Evolutionary conservation across 345 rosid species (phyloP).

Genomic region (Draba incana): DNA sequence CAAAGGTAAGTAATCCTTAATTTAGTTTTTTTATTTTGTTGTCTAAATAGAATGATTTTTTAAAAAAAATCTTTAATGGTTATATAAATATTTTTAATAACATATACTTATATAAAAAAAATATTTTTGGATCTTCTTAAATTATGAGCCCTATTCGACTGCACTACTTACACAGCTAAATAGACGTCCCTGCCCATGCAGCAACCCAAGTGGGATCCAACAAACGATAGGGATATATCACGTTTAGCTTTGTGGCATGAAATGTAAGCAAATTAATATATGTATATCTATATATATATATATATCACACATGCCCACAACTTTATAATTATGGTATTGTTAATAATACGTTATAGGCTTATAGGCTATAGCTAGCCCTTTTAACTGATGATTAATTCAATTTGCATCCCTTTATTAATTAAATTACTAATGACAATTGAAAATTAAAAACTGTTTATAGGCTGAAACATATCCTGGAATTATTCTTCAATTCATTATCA

Average conservation of each 20-base stretch:
- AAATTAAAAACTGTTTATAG: not conserved
- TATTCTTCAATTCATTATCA: too few relatives aligned
- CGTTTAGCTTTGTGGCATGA: conserved; percentile 37
- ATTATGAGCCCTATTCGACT: too few relatives aligned
- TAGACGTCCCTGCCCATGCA: too few relatives aligned
- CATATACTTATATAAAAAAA: too few relatives aligned
- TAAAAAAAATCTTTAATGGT: too few relatives aligned
- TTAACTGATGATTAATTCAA: not conserved
- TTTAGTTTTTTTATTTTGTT: too few relatives aligned
- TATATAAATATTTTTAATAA: too few relatives aligned
- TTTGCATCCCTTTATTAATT: conserved; percentile 7
- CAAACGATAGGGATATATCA: conserved; percentile 35
- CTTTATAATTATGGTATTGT: conserved; percentile 24
- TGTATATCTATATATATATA: not conserved
- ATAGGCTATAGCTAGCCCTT: not conserved
- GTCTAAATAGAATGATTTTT: too few relatives aligned
- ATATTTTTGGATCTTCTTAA: too few relatives aligned
- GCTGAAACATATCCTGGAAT: too few relatives aligned
- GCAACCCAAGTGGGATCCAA: conserved; percentile 41
- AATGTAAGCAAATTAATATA: conserved; percentile 15
- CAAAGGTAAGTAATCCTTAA: too few relatives aligned
- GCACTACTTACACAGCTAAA: too few relatives aligned
- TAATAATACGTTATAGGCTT: conserved; percentile 6
- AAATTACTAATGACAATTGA: not conserved
- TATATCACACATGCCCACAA: conserved; percentile 26